Conservation (phyloP, 2,329 filamentous ascomycete species). For the Aspergillus pseudotamarii region DNA sequence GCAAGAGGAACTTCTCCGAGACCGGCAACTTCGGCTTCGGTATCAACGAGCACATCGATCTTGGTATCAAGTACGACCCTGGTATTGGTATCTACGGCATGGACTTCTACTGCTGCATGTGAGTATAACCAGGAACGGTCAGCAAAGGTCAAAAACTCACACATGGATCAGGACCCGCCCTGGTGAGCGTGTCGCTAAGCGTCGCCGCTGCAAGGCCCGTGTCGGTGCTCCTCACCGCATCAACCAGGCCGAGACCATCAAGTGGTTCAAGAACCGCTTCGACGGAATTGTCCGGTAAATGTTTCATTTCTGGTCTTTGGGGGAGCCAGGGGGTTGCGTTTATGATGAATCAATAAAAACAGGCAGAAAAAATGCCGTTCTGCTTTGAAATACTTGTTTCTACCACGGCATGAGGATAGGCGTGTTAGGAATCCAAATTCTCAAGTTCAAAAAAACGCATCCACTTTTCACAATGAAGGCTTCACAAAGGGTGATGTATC, state of each 20-base stretch:
- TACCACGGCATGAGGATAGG: conserved; percentile 42
- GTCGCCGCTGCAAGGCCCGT: conserved; percentile 82
- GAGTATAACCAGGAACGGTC: conserved; percentile 40
- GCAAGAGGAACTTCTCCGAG: conserved; percentile 99
- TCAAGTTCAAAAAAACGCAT: conserved; percentile 40
- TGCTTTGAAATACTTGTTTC: conserved; percentile 35
- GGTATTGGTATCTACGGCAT: conserved; percentile 99
- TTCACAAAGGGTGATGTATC: conserved; percentile 59
- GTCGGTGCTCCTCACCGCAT: conserved; percentile 91
- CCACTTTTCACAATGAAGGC: conserved; percentile 59
- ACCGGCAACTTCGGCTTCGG: conserved; percentile 99
- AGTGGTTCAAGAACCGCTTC: conserved; percentile 97
- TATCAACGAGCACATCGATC: conserved; percentile 99
- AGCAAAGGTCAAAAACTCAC: conserved; percentile 30
- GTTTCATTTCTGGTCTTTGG: conserved; percentile 27
- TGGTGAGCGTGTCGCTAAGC: conserved; percentile 95
- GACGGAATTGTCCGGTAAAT: conserved; percentile 98
- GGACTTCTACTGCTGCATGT: conserved; percentile 99
- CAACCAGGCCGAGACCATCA: conserved; percentile 91
- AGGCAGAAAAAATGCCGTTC: conserved; percentile 22
- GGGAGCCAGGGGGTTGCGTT: conserved; percentile 34
- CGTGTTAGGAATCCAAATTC: conserved; percentile 44
- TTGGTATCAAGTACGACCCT: conserved; percentile 99
- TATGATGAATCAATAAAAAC: conserved; percentile 37
- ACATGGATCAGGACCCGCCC: conserved; percentile 72